These are phyloP conservation scores for Byssothecium circinans DNA, from an alignment of 2,329 filamentous ascomycete genomes.

Conservation along the genomic window DNA sequence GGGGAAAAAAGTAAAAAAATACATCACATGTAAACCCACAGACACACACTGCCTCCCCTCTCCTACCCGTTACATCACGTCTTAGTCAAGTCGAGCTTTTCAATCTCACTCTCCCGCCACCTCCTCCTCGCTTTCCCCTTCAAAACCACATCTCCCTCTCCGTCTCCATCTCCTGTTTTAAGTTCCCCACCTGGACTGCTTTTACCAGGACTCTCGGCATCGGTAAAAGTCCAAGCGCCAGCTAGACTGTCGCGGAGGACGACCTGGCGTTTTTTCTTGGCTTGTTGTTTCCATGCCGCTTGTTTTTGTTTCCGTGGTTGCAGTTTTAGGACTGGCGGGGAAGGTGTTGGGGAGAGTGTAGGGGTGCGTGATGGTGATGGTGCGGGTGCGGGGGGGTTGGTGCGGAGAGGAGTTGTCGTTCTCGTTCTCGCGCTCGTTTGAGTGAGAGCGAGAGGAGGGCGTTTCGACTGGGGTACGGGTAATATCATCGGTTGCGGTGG, in stretches of 20 bases:
- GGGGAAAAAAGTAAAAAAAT: too few species aligned
- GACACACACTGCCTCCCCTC: too few species aligned
- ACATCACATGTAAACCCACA: too few species aligned
- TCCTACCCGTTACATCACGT: not conserved
- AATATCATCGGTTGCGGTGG: not conserved
- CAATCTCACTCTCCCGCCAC: slow-evolving; percentile 43
- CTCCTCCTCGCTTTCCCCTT: slow-evolving; percentile 31
- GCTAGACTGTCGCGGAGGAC: slow-evolving; percentile 34
- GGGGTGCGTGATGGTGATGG: slow-evolving; percentile 20
- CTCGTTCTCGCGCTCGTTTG: not conserved
- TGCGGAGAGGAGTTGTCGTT: not conserved
- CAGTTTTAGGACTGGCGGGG: too few species aligned
- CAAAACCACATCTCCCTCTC: not conserved
- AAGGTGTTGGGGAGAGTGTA: too few species aligned
- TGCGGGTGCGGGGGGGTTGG: slow-evolving; percentile 1
- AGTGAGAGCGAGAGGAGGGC: too few species aligned
- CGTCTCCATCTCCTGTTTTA: slow-evolving; percentile 9
- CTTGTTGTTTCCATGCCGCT: slow-evolving; percentile 34
- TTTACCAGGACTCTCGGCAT: slow-evolving; percentile 20
- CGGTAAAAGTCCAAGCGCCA: slow-evolving; percentile 37
- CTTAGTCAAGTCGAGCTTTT: slow-evolving; percentile 34
- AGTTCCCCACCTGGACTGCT: not conserved
- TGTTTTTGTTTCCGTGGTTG: slow-evolving; percentile 13
- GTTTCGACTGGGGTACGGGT: not conserved
- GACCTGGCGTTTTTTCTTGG: slow-evolving; percentile 36